phyloP scores from a whole-genome alignment of 768 basidiomycete species.

The Cystobasidiopsis lactophilus region DNA sequence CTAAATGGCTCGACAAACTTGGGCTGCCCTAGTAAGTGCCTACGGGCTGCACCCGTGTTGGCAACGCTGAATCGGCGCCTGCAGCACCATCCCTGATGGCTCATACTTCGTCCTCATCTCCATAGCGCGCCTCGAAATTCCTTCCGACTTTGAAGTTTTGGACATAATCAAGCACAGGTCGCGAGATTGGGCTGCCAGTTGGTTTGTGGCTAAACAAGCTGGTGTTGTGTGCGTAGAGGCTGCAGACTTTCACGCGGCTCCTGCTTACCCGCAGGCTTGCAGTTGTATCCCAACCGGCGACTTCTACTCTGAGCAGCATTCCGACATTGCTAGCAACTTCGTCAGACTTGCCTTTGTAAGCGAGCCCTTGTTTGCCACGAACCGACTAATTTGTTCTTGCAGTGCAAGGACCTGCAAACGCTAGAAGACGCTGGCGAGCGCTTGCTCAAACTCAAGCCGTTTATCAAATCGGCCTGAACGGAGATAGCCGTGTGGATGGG shows the following conservation, averaged over 20 bases:
- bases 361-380: too few relatives aligned
- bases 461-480: conserved; percentile 24
- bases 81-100: neutral
- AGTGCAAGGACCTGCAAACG: conserved; percentile 76
- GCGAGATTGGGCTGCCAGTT: conserved; percentile 24
- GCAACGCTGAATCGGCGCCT: neutral
- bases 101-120: conserved; percentile 47
- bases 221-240: conserved; percentile 11
- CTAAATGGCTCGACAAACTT: conserved; percentile 51
- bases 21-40: conserved; percentile 45
- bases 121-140: conserved; percentile 14
- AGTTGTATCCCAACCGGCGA: neutral
- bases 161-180: conserved; percentile 24
- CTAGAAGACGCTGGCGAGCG: conserved; percentile 59
- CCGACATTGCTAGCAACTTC: conserved; percentile 30
- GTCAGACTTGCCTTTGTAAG: conserved; percentile 56
- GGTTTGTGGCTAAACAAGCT: conserved; percentile 19
- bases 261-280: neutral
- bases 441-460: conserved; percentile 52
- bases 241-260: conserved; percentile 17
- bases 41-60: neutral
- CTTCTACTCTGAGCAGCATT: neutral
- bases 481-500: too few relatives aligned
- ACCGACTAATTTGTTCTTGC: too few relatives aligned
- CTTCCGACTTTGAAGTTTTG: conserved; percentile 17